Percentiles rank a stretch among this genome's conserved stretches.
Evolutionary conservation across 352 stramenopile genomes (phyloP).

Genomic region (Lagenidium giganteum): DNA sequence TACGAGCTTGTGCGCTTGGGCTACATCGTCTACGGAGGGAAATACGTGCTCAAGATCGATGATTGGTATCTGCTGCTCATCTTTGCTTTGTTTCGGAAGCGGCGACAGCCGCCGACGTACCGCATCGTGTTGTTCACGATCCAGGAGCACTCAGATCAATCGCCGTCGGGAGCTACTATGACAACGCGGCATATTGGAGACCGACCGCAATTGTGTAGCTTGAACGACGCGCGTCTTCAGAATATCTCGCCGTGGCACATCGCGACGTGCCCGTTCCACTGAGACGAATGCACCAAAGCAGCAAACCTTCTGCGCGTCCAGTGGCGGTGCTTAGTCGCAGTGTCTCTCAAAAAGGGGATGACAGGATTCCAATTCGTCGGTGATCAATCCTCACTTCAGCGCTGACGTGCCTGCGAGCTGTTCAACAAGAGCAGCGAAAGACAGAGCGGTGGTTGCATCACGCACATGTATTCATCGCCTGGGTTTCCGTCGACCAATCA

Average conservation of each 20-base stretch:
- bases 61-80: slow-evolving; percentile 18
- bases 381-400: no score
- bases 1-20: slow-evolving; percentile 13
- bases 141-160: not conserved
- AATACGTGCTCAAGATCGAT: slow-evolving; percentile 6
- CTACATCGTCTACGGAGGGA: slow-evolving; percentile 7
- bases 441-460: no score
- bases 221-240: slow-evolving; percentile 24
- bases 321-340: not conserved
- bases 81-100: slow-evolving; percentile 10
- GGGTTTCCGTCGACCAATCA: no score
- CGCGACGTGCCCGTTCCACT: not conserved
- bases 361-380: no score
- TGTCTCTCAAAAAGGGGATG: no score
- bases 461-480: no score
- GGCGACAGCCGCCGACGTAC: slow-evolving; percentile 17
- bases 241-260: slow-evolving; percentile 16
- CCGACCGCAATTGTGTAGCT: slow-evolving; percentile 18
- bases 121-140: slow-evolving; percentile 24
- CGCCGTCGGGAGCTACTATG: not conserved
- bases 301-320: no score
- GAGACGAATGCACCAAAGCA: not conserved
- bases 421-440: no score
- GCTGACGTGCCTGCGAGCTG: no score
- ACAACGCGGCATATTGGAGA: not conserved